phyloP scores from a whole-genome alignment of 2,329 filamentous ascomycete genomes.

The Fusarium compactum region DNA sequence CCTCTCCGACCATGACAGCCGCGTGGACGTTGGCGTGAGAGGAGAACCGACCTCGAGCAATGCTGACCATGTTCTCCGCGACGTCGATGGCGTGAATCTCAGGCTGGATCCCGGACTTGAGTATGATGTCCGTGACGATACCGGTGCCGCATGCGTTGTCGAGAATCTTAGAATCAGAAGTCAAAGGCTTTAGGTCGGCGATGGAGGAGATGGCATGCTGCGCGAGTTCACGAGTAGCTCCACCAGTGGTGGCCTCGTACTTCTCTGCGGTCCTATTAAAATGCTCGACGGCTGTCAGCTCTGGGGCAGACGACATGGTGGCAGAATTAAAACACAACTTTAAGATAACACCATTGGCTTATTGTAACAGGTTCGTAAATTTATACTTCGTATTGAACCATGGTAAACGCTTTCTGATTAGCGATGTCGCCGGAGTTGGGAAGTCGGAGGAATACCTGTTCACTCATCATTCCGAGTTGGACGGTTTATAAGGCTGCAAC shows the following conservation, averaged over 20 bases:
- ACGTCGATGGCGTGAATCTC: neutral
- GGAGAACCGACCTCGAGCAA: neutral
- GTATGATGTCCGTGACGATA: neutral
- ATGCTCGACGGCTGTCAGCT: neutral
- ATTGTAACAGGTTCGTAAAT: too few relatives aligned
- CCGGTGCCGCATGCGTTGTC: neutral
- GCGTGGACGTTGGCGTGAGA: neutral
- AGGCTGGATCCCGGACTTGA: neutral
- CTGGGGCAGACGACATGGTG: neutral
- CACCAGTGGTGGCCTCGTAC: neutral
- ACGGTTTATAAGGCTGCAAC: too few relatives aligned
- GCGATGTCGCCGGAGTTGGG: neutral
- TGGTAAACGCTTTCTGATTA: too few relatives aligned
- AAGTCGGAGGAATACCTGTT: neutral
- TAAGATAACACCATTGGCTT: fast-evolving
- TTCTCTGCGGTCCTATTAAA: neutral
- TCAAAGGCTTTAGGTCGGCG: neutral
- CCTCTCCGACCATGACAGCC: neutral
- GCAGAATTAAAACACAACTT: neutral
- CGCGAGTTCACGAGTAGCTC: neutral
- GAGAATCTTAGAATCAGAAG: neutral
- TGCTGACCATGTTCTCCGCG: neutral
- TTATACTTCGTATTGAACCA: neutral
- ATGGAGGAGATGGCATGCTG: neutral
- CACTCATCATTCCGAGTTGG: neutral